These are phyloP conservation scores for Saraca asoca DNA, from an alignment of 331 rosid species.

Conservation along the genomic window DNA sequence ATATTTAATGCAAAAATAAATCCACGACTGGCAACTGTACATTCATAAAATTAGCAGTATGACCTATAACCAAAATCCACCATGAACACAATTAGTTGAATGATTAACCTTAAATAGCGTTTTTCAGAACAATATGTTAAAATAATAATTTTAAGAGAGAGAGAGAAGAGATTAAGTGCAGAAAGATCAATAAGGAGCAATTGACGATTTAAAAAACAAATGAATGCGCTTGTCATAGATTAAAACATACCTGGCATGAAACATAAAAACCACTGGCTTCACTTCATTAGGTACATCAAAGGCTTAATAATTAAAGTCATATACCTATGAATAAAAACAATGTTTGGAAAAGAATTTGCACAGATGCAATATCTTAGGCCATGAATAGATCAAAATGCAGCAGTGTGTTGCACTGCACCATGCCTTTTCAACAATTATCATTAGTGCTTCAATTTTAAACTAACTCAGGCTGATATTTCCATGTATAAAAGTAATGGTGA, in stretches of 20 bases:
- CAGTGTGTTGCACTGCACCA: slow-evolving; percentile 27
- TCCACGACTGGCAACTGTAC: background rate
- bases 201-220: slow-evolving; percentile 8
- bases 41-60: background rate
- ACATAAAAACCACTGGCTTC: slow-evolving; percentile 32
- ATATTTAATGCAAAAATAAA: background rate
- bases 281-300: slow-evolving; percentile 36
- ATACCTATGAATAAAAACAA: slow-evolving; percentile 21
- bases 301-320: slow-evolving; percentile 33
- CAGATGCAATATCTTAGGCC: slow-evolving; percentile 21
- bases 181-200: background rate
- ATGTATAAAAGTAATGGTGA: slow-evolving; percentile 11
- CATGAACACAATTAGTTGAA: background rate
- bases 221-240: slow-evolving; percentile 8
- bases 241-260: slow-evolving; percentile 33
- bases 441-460: slow-evolving; percentile 19
- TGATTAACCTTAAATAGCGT: background rate
- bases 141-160: slow-evolving; percentile 2
- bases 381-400: slow-evolving; percentile 22
- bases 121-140: slow-evolving; percentile 9
- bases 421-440: slow-evolving; percentile 11
- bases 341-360: background rate
- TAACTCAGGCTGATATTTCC: slow-evolving; percentile 18
- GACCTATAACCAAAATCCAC: background rate
- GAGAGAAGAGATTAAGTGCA: slow-evolving; percentile 4